Conservation (phyloP, 345 rosid genomes). For the Lumnitzera littorea region DNA sequence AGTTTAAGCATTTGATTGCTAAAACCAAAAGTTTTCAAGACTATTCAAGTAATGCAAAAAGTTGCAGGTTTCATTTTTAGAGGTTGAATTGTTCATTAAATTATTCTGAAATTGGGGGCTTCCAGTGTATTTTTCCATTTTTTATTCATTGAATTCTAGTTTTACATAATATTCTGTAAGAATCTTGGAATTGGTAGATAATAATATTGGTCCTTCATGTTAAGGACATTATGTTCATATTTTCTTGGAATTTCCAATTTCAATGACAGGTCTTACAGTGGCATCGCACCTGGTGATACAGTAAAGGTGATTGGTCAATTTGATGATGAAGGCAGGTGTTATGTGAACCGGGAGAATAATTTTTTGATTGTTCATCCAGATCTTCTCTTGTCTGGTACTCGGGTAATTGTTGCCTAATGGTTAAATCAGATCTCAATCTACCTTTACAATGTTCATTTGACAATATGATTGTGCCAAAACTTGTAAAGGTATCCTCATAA, state of each 20-base stretch:
- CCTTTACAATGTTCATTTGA: constrained; percentile 5
- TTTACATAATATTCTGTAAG: no score
- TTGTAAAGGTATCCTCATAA: neutral
- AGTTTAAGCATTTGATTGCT: no score
- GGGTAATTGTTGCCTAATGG: constrained; percentile 34
- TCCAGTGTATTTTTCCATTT: no score
- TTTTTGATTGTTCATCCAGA: constrained; percentile 83
- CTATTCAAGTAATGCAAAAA: no score
- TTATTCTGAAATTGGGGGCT: no score
- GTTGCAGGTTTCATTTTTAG: no score
- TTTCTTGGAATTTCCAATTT: neutral
- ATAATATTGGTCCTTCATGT: neutral
- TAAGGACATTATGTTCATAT: neutral
- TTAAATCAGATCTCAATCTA: no score
- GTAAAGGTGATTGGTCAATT: constrained; percentile 81
- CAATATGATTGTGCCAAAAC: neutral
- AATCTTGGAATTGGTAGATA: neutral
- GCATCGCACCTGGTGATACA: constrained; percentile 88
- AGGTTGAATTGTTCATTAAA: no score
- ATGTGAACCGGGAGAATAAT: constrained; percentile 54
- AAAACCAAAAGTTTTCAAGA: no score
- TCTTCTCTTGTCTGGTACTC: constrained; percentile 84
- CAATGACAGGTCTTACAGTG: constrained; percentile 62
- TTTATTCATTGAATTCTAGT: no score
- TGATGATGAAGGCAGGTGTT: constrained; percentile 69